phyloP scores from a whole-genome alignment of 495 filamentous ascomycete genomes.

The Podospora pseudocomata region DNA sequence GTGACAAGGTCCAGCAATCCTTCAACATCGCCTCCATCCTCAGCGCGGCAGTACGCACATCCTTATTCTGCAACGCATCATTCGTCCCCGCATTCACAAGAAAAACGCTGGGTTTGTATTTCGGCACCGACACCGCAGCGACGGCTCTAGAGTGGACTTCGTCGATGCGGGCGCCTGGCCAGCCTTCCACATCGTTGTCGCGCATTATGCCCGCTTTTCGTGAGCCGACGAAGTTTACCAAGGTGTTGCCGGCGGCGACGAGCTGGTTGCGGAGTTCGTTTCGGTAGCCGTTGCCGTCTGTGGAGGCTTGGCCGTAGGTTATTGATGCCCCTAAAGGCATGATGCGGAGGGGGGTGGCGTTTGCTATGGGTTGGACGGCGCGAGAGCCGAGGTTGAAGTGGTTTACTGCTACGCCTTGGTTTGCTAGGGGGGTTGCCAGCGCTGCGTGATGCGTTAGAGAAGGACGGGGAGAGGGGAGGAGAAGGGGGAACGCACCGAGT shows the following conservation, averaged over 20 bases:
- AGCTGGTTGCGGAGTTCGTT: conserved; percentile 28
- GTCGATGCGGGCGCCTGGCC: conserved; percentile 46
- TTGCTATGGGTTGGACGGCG: conserved; percentile 20
- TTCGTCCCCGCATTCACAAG: conserved; percentile 51
- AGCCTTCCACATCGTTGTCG: conserved; percentile 53
- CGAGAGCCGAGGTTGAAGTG: conserved; percentile 18
- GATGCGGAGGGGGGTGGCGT: conserved; percentile 40
- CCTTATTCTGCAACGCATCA: conserved; percentile 35
- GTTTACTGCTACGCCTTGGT: conserved; percentile 25
- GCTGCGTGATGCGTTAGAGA: conserved; percentile 14
- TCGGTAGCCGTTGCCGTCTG: conserved; percentile 41
- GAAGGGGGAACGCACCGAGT: conserved; percentile 8
- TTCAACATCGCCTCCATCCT: conserved; percentile 39
- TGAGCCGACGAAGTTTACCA: conserved; percentile 52
- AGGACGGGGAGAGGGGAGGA: neutral
- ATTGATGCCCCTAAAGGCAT: conserved; percentile 57
- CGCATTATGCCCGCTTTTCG: conserved; percentile 44
- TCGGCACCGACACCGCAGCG: conserved; percentile 20
- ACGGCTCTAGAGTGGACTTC: conserved; percentile 39
- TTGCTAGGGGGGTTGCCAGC: conserved; percentile 26
- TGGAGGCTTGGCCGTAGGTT: conserved; percentile 42
- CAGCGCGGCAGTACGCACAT: conserved; percentile 30
- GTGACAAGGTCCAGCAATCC: conserved; percentile 37
- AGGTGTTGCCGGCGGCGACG: conserved; percentile 24
- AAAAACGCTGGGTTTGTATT: conserved; percentile 47